Evolutionary conservation across 2,329 filamentous ascomycete genomes (phyloP), one percentile per base, ranked within the genome.

Genomic region (Hirsutella rhossiliensis): DNA sequence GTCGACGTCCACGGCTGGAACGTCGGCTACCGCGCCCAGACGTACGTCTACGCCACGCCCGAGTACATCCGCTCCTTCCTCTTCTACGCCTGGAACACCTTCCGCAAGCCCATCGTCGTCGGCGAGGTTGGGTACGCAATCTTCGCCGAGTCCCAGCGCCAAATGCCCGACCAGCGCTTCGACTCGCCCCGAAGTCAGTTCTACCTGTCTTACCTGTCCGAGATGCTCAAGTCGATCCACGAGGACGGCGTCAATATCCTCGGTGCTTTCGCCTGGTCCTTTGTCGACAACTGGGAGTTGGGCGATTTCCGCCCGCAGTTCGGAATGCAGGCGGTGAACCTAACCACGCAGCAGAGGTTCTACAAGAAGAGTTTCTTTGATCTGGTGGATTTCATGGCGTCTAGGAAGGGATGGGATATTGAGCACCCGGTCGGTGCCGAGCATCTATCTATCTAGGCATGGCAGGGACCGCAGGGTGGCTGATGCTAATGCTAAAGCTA

Each of bases 361-460:
- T 77, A 69, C 43, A 78, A 77, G 61, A 74, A 73, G 62, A 76
- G 72, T 41, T 75, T 78, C 50, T 78, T 78, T 51, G 73, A 77
- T 43, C 54, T 72, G 50, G 70, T 76, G 15, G 71, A 76, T 50
- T 76, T 76, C 46, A 56, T 75, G 50, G 56, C 55, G 44, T 52
- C 57, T 0, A 52, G 57, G 1, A 30, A n/a, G 38, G 38, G 13
- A 37, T 37, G 17, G 13, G 13, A 37, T n/a, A 19, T n/a, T 37
- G 34, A 37, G 34, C 29, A 30, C 29, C 29, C 29, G 29, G 29
- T 30, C 29, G 29, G 29, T 30, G 29, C 29, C 29, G 29, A 30
- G 29, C 29, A 30, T 30, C 29, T 30, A 30, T 30, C 29, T 30
- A 30, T 30, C 29, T 30, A 30, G 29, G 29, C 29, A 30, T 30